Evolutionary conservation across 345 rosid genomes (phyloP), one percentile per base, ranked within the genome.

Genomic region (Hibiscus mutabilis): DNA sequence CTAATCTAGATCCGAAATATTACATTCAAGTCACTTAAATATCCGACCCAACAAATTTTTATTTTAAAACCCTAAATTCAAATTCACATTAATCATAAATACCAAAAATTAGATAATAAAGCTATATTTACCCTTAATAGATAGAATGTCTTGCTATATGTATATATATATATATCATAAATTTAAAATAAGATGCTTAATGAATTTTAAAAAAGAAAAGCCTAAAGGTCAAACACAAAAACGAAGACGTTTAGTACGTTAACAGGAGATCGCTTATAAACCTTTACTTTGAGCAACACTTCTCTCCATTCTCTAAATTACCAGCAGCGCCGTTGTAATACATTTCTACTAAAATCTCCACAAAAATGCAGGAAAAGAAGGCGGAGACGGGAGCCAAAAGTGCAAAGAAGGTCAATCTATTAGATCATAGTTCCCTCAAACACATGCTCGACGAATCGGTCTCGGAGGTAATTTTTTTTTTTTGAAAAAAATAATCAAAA

Each of bases 351-450:
- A 6, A 49, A 35, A 66, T 42, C 46, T 42, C 13, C 46, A 42
- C 66, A 80, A 40, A 70, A 72, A 80, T 87, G 96, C 85, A 84
- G 74, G 91, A 85, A 53, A 84, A 84, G 74, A 84, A 84, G 69
- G 29, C 77, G 22, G 98, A 86, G 71, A 77, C 73, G 75, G 81
- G 81, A 31, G 81, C 46, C 78, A 88, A 90, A 71, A 86, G 71
- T 72, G 85, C 84, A 19, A 95, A 89, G 90, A 92, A 92, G 80
- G 85, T 91, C 40, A 96, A 92, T 83, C 91, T 96, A 24, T 74
- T 92, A 53, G 99, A 96, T 83, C 99, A 92, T 79, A 77, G 88
- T 85, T 91, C 98, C 40, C 85, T 96, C 86, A 96, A 96, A 80
- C 92, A 96, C 85, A 67, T 85, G 72, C 98, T 92, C 51, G 99